Percentiles rank a stretch among this genome's conserved stretches.
Conservation (phyloP, 257 asterid species). For the Penstemon eatonii region DNA sequence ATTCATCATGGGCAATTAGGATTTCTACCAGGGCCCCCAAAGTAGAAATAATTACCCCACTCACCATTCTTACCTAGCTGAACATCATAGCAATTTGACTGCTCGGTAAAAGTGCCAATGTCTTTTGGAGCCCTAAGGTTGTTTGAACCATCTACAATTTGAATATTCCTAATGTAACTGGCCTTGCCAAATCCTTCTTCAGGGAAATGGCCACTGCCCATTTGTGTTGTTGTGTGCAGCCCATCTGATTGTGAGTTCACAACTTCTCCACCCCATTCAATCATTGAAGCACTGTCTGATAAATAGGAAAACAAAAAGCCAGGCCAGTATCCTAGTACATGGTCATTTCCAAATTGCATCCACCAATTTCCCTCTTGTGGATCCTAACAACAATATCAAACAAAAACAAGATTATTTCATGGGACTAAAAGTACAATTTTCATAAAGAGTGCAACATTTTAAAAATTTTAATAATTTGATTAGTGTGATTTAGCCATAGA, state of each 20-base stretch:
- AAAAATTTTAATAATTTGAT: no score
- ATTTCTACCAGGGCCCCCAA: slow-evolving; percentile 57
- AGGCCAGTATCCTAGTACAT: slow-evolving; percentile 53
- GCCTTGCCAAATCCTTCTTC: slow-evolving; percentile 47
- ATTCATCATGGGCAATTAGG: slow-evolving; percentile 33
- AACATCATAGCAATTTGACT: slow-evolving; percentile 41
- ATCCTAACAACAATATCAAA: slow-evolving; percentile 28
- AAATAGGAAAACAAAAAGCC: slow-evolving; percentile 32
- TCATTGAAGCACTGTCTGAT: slow-evolving; percentile 38
- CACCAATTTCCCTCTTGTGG: slow-evolving; percentile 46
- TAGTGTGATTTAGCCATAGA: no score
- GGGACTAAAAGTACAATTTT: no score
- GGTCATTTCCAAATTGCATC: slow-evolving; percentile 43
- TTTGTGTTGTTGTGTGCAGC: slow-evolving; percentile 45
- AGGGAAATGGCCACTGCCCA: slow-evolving; percentile 61
- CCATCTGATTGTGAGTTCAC: slow-evolving; percentile 43
- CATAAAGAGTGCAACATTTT: no score
- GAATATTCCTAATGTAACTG: slow-evolving; percentile 45
- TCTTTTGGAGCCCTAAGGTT: slow-evolving; percentile 34
- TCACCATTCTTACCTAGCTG: slow-evolving; percentile 28
- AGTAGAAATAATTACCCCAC: slow-evolving; percentile 53
- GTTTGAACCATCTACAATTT: slow-evolving; percentile 44
- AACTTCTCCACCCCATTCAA: slow-evolving; percentile 65
- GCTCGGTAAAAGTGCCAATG: slow-evolving; percentile 34
- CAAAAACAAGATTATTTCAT: no score